phyloP scores from a whole-genome alignment of 257 asterid genomes.

The Rehmannia glutinosa region DNA sequence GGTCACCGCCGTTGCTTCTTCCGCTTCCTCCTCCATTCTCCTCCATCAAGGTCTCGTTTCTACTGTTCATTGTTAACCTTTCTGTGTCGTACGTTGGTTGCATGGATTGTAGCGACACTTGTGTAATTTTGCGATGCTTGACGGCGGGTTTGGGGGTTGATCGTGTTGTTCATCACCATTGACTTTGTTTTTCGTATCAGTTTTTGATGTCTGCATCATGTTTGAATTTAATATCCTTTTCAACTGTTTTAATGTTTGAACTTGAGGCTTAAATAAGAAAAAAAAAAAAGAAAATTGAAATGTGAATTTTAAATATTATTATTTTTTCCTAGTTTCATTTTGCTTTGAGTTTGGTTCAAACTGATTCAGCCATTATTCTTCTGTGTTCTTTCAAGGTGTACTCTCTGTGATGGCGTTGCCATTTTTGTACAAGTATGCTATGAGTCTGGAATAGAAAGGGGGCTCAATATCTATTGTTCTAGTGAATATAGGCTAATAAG shows the following conservation, averaged over 20 bases:
- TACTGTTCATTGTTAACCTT: not conserved
- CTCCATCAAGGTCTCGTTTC: conserved; percentile 29
- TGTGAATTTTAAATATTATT: not conserved
- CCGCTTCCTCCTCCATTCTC: conserved; percentile 29
- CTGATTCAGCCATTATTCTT: too few relatives aligned
- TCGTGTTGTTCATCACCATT: conserved; percentile 11
- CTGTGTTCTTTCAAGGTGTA: too few relatives aligned
- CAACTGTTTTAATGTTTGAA: not conserved
- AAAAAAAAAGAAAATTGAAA: too few relatives aligned
- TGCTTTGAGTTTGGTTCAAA: too few relatives aligned
- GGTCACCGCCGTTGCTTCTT: conserved; percentile 50
- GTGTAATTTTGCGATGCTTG: not conserved
- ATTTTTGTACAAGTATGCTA: too few relatives aligned
- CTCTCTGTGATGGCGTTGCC: too few relatives aligned
- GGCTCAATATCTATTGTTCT: too few relatives aligned
- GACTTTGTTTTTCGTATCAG: not conserved
- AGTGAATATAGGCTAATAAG: too few relatives aligned
- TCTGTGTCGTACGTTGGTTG: not conserved
- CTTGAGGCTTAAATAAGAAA: not conserved
- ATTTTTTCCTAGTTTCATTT: not conserved
- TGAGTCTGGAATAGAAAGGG: too few relatives aligned
- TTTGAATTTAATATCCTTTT: too few relatives aligned
- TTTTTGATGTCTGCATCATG: not conserved
- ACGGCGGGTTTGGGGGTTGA: conserved; percentile 2
- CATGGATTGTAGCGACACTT: not conserved